phyloP scores from a whole-genome alignment of 768 basidiomycete species.

The Suillus cothurnatus region DNA sequence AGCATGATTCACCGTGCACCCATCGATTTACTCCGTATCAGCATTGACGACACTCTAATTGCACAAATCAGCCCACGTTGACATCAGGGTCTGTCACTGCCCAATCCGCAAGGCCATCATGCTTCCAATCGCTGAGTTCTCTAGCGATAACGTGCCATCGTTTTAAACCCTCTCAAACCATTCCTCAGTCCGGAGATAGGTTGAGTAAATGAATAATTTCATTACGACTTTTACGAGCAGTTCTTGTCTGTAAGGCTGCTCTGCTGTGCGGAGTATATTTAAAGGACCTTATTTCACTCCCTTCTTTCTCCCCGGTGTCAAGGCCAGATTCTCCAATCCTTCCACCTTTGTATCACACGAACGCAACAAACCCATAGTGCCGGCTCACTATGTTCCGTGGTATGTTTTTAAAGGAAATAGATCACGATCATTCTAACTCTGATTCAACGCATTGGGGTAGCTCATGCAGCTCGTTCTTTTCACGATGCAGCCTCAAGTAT shows the following conservation, averaged over 20 bases:
- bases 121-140: constrained; percentile 38
- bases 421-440: constrained; percentile 15
- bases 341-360: neutral
- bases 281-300: constrained; percentile 21
- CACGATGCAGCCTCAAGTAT: constrained; percentile 27
- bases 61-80: neutral
- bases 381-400: constrained; percentile 30
- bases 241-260: constrained; percentile 36
- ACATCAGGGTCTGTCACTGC: constrained; percentile 27
- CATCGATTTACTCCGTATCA: neutral
- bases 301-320: neutral
- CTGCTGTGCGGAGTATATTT: constrained; percentile 36
- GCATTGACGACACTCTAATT: neutral
- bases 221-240: constrained; percentile 28
- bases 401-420: constrained; percentile 26
- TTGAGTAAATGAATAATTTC: constrained; percentile 35
- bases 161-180: constrained; percentile 14
- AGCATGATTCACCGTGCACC: constrained; percentile 31
- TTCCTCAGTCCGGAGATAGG: constrained; percentile 27
- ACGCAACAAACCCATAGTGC: neutral
- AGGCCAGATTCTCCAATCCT: neutral
- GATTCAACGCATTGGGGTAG: neutral
- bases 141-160: constrained; percentile 35
- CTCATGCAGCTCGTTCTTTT: constrained; percentile 27
- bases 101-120: constrained; percentile 37